A percentile compares a stretch with the other conserved stretches of the same genome.
Conservation (phyloP, 2,329 filamentous ascomycete species). For the Fusarium palustre region DNA sequence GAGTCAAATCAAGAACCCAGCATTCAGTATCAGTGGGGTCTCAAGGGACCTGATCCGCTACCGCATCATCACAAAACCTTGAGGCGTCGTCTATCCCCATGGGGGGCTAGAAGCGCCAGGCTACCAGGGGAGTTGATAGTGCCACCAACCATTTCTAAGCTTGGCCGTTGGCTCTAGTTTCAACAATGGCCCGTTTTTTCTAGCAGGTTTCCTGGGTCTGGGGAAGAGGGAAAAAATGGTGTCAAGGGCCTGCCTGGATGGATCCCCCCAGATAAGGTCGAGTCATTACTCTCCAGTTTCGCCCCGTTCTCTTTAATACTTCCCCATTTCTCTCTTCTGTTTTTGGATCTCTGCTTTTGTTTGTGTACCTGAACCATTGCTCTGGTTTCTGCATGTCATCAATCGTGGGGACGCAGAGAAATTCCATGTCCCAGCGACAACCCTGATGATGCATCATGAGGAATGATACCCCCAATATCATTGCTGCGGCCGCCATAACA, state of each 20-base stretch:
- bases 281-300: slow-evolving; percentile 6
- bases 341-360: slow-evolving; percentile 11
- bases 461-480: slow-evolving; percentile 42
- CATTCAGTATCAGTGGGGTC: slow-evolving; percentile 14
- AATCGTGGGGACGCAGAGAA: slow-evolving; percentile 9
- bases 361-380: background rate
- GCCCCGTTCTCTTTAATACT: slow-evolving; percentile 25
- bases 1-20: background rate
- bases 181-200: slow-evolving; percentile 22
- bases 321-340: slow-evolving; percentile 16
- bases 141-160: slow-evolving; percentile 16
- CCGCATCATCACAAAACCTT: slow-evolving; percentile 3
- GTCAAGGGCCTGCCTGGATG: background rate
- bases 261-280: background rate
- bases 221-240: slow-evolving; percentile 25
- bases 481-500: slow-evolving; percentile 38
- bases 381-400: slow-evolving; percentile 13
- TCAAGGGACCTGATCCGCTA: slow-evolving; percentile 12
- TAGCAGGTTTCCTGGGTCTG: slow-evolving; percentile 11
- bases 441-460: slow-evolving; percentile 39
- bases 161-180: slow-evolving; percentile 12
- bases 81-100: slow-evolving; percentile 20
- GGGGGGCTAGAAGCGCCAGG: slow-evolving; percentile 20
- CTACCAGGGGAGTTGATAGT: slow-evolving; percentile 8
- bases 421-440: background rate